Base-by-base conservation (phyloP, 73 alveolate species). In the Paramecium primaurelia region DNA sequence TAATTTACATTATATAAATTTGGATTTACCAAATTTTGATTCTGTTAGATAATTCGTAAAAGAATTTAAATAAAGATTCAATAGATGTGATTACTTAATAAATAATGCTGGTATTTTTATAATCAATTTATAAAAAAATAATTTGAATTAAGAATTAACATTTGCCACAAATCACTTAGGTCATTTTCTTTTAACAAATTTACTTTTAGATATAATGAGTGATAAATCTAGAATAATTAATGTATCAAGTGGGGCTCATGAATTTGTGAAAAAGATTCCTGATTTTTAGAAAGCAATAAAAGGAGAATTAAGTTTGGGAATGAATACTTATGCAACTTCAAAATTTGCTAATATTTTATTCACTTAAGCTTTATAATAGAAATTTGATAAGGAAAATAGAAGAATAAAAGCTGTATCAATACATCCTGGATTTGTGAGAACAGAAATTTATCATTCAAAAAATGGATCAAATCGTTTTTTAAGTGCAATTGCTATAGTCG, bases 401-500 rank as follows among this genome's bases (percentile, higher is more conserved):
- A 69, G 51, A 22, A 83, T 77, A 2, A 89, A 71, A 42, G 47
- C 59, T 3, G 94, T 89, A 26, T 71, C 92, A 59, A 10, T 89
- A 12, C 90, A 89, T 71, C 94, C 94, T 44, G 94, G 94, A 37
- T 49, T 49, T 38, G 94, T 89, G 11, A 89, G 94, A 47, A 42
- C 94, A 2, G 90, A 89, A 49, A 69, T 89, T 6, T 14, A 8
- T 32, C 47, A 45, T 64, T 64, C 49, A 5, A 18, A 22, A 26
- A 44, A 20, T 80, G 58, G 91, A 9, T 2, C 58, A n/a, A 49
- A 22, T 64, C 18, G 30, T 5, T 2, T 71, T 28, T 40, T 89
- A 45, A 26, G 36, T 9, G 49, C 36, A 4, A 42, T 89, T 5
- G 80, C 45, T 0, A 80, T 10, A 80, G 45, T 40, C 6, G 58